Conservation (phyloP, 768 basidiomycete species). For the Leccinum imitatum region DNA sequence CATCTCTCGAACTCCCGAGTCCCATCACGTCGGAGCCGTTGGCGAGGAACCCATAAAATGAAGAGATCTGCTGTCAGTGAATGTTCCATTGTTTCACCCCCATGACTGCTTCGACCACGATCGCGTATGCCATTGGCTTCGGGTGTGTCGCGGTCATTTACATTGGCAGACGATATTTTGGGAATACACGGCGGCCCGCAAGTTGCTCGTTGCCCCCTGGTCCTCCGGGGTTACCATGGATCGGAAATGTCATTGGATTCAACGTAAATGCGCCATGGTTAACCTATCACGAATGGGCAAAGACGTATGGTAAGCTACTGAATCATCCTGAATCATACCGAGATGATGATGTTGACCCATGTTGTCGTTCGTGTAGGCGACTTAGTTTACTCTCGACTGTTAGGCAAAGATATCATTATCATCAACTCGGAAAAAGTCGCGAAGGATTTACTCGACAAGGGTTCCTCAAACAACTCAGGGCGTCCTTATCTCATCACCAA, state of each 20-base stretch:
- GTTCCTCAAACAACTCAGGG: not conserved
- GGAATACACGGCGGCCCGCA: not conserved
- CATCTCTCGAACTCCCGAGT: not conserved
- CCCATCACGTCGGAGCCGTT: not conserved
- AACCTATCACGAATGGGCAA: not conserved
- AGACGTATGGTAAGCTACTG: not conserved
- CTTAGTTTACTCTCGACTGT: not conserved
- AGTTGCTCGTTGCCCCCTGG: not conserved
- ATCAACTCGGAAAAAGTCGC: not conserved
- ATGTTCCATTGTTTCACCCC: not conserved
- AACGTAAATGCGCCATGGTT: not conserved
- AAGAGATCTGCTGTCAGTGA: not conserved
- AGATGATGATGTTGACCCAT: not conserved
- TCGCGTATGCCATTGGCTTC: not conserved
- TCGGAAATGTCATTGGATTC: not conserved
- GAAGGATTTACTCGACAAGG: not conserved
- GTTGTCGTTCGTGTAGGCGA: not conserved
- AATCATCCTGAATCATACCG: not conserved
- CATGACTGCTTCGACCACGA: not conserved
- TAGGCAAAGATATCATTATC: not conserved
- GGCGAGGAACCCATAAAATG: not conserved
- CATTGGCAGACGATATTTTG: not conserved
- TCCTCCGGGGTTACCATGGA: slow-evolving; percentile 1
- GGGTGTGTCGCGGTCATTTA: not conserved
- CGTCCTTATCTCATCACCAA: not conserved